Evolutionary conservation across 2,329 filamentous ascomycete genomes (phyloP), one percentile per base, ranked within the genome.

Genomic region (Fusarium sp.): DNA sequence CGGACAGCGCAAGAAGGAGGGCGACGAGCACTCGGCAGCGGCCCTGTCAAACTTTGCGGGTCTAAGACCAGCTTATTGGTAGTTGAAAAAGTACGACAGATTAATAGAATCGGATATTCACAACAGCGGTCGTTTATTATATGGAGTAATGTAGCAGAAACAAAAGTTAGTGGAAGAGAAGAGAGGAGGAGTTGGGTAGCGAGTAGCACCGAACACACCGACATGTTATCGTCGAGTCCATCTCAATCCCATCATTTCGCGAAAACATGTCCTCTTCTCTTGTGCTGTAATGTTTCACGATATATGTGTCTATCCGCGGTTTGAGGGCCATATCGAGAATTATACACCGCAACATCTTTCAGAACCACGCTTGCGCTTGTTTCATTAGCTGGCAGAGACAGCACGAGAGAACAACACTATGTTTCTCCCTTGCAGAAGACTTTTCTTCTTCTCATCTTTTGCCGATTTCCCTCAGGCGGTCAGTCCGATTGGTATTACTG

Each of bases 1-100:
- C 44, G 92, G 92, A 17, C 91, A 93, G 75, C 84, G 91, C 64
- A 92, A 92, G 80, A 91, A 89, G 74, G 91, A 92, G 59, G 86
- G 90, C 61, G 83, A 84, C 22, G 84, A 83, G 60, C 82, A 78
- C 59, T 56, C 75, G 13, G 62, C 76, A n/a, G 81, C 85, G 55
- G 79, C 84, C 7, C 70, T 86, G 70, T 83, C 86, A 24, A 86
- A 84, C 72, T 89, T 91, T 76, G 82, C 86, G 38, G 88, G 88
- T 19, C 76, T 90, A 72, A 82, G 88, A 66, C 87, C 88, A 55
- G 81, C 86, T 21, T 89, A 89, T 75, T 90, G 87, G 87, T 89
- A 84, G 64, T 60, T 62, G 45, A 54, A 57, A 64, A 75, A 47
- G 43, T 22, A 53, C 21, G 39, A 34, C 51, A 62, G 59, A 51